Evolutionary conservation across 805 yeast genomes (phyloP).

Genomic region (Candida pseudofarinosa): DNA sequence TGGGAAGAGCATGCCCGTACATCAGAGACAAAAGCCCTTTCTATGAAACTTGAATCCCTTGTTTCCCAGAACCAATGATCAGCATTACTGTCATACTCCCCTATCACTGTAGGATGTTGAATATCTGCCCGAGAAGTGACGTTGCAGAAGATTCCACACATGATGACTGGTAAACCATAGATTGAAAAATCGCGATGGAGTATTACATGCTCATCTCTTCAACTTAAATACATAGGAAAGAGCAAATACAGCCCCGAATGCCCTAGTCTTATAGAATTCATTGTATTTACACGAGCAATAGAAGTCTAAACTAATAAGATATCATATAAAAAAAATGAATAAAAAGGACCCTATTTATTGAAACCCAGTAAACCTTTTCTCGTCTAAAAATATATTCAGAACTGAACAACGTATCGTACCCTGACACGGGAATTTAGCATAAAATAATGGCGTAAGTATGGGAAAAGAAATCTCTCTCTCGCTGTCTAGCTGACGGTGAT

Average conservation of each 20-base stretch:
- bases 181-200: neutral
- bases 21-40: constrained; percentile 5
- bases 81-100: neutral
- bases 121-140: constrained; percentile 7
- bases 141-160: constrained; percentile 58
- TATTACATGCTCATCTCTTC: neutral
- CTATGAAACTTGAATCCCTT: constrained; percentile 7
- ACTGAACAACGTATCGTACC: neutral
- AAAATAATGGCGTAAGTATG: neutral
- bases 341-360: no score
- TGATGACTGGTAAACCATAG: constrained; percentile 10
- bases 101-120: neutral
- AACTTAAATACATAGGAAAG: no score
- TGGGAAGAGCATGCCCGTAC: constrained; percentile 7
- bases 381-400: no score
- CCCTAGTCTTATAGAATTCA: neutral
- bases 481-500: constrained; percentile 14
- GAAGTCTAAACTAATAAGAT: neutral
- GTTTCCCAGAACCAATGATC: constrained; percentile 10
- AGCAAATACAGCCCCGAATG: neutral
- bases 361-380: no score
- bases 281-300: neutral
- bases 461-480: no score
- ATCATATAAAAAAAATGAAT: no score
- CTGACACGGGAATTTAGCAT: neutral